Base-by-base conservation (phyloP, 768 basidiomycete species). In the Clitopilus passeckerianus region DNA sequence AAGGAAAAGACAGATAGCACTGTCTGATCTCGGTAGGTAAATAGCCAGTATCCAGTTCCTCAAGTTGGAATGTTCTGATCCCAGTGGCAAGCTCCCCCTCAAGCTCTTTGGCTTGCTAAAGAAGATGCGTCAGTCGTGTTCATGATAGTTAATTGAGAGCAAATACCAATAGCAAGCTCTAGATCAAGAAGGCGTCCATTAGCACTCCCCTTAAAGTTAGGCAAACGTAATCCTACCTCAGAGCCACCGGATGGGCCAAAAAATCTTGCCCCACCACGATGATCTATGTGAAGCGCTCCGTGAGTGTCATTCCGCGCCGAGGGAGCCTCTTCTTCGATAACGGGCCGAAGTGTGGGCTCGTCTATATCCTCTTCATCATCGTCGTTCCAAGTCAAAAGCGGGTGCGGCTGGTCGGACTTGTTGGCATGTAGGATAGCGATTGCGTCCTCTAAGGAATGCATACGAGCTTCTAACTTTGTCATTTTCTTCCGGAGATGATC, bases 371-470 rank as follows among this genome's bases (percentile, higher is more conserved):
- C 75, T 8, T 74, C 71, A 6, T 67, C 68, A n/a, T 68, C 66
- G 2, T 64, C 64, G 6, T 44, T 59, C 55, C 37, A 60, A n/a
- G 57, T 30, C 7, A 82, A 72, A n/a, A 81, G 65, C 1, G 81
- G 82, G 61, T 82, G 80, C 0, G 72, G 69, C 55, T 72, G 62
- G 58, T 71, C 64, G 18, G 78, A 75, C 50, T 73, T 67, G n/a
- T 70, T 66, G 23, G 72, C 64, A 54, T 83, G 76, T 20, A 78
- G 66, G 30, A 82, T 81, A 22, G 77, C 78, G 18, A 85, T 66
- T 16, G 82, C 83, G 63, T 83, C 82, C 66, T 86, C 83, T 20
- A 85, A 71, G 2, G 77, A 75, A 61, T 74, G 78, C 76, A 83
- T 82, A 1, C 82, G 75, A 7, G 78, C 76, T 60, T 83, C 78